Conservation (phyloP, 306 rosid genomes). For the Trichosanthes truncata region DNA sequence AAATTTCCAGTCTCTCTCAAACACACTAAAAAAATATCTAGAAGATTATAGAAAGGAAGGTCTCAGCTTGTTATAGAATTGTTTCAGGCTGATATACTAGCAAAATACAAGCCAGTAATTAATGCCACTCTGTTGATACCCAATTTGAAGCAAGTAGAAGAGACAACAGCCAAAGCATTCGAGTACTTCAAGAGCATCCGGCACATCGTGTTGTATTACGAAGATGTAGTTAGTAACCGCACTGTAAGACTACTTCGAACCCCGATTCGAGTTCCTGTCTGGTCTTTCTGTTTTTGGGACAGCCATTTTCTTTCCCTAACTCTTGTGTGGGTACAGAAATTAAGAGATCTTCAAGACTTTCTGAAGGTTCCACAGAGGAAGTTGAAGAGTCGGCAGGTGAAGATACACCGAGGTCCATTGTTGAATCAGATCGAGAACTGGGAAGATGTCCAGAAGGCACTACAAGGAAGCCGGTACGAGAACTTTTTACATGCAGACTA, state of each 20-base stretch:
- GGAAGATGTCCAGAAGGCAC: slow-evolving; percentile 48
- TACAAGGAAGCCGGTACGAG: slow-evolving; percentile 57
- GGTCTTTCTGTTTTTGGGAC: background rate
- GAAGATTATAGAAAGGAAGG: background rate
- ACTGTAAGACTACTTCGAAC: slow-evolving; percentile 39
- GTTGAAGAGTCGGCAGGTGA: slow-evolving; percentile 85
- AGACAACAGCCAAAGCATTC: slow-evolving; percentile 64
- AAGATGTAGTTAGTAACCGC: slow-evolving; percentile 71
- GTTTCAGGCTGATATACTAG: slow-evolving; percentile 84
- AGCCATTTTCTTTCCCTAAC: background rate
- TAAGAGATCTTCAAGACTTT: slow-evolving; percentile 69
- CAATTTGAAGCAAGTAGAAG: slow-evolving; percentile 61
- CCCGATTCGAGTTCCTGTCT: background rate
- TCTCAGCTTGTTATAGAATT: slow-evolving; percentile 11
- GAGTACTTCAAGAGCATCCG: slow-evolving; percentile 81
- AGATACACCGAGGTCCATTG: slow-evolving; percentile 76
- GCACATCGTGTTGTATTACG: slow-evolving; percentile 71
- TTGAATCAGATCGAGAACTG: slow-evolving; percentile 58
- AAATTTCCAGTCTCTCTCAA: background rate
- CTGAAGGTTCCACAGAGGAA: slow-evolving; percentile 63
- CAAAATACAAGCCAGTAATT: slow-evolving; percentile 80
- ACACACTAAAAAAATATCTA: background rate
- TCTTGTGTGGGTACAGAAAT: slow-evolving; percentile 38
- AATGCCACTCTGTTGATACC: slow-evolving; percentile 55
- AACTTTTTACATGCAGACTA: slow-evolving; percentile 47